A percentile compares a stretch with the other conserved stretches of the same genome.
Evolutionary conservation across 257 asterid genomes (phyloP).

Genomic region (Paraleonurus japonicus): DNA sequence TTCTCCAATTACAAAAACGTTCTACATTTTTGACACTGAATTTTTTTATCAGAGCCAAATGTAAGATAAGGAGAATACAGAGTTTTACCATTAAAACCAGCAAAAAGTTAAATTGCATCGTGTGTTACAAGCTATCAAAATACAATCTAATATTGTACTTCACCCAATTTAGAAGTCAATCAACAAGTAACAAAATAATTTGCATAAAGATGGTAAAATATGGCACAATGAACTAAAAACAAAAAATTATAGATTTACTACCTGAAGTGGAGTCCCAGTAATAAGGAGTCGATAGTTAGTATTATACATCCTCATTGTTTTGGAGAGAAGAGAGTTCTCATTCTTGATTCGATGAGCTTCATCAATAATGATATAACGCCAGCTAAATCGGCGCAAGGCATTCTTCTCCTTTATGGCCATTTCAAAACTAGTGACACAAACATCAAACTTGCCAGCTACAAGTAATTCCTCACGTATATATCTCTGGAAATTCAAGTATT

Average conservation of each 20-base stretch:
- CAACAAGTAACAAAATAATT: background rate
- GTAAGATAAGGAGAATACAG: slow-evolving; percentile 11
- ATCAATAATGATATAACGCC: slow-evolving; percentile 98
- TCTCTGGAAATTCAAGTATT: slow-evolving; percentile 46
- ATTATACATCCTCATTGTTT: slow-evolving; percentile 87
- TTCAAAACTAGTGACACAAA: slow-evolving; percentile 96
- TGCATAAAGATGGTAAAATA: background rate
- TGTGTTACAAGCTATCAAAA: background rate
- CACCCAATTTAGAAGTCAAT: background rate
- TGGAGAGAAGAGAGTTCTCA: slow-evolving; percentile 93
- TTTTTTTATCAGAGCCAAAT: background rate
- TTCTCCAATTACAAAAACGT: background rate
- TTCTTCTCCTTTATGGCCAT: slow-evolving; percentile 97
- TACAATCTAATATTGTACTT: background rate
- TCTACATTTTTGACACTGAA: background rate
- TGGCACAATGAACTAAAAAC: background rate
- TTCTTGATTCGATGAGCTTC: slow-evolving; percentile 99
- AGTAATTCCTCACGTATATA: slow-evolving; percentile 90
- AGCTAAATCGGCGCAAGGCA: slow-evolving; percentile 83
- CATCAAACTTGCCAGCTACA: slow-evolving; percentile 97
- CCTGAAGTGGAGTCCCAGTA: slow-evolving; percentile 99
- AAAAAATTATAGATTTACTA: slow-evolving; percentile 24
- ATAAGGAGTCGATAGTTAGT: slow-evolving; percentile 93
- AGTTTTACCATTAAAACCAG: background rate
- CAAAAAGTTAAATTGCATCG: background rate